A percentile compares a stretch with the other conserved stretches of the same genome.
Conservation (phyloP, 2,329 filamentous ascomycete species). For the Aureobasidium namibiae region DNA sequence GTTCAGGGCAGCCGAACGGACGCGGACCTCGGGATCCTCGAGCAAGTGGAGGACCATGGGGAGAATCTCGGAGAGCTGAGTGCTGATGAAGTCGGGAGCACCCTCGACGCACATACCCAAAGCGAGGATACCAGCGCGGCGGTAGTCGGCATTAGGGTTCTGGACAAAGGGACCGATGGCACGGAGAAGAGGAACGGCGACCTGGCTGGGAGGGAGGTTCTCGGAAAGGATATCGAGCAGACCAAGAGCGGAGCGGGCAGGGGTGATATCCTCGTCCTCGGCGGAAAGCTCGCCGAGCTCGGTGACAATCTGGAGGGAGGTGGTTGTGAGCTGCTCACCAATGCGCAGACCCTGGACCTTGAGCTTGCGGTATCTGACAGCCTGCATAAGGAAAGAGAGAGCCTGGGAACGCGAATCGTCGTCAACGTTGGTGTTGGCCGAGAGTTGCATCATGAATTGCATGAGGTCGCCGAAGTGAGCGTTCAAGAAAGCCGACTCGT, state of each 20-base stretch:
- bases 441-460: constrained; percentile 86
- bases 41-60: constrained; percentile 77
- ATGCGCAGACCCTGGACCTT: constrained; percentile 89
- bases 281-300: constrained; percentile 68
- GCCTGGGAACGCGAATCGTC: constrained; percentile 86
- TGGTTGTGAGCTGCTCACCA: constrained; percentile 77
- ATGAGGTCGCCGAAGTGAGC: constrained; percentile 84
- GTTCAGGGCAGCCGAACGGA: constrained; percentile 79
- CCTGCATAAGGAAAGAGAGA: constrained; percentile 87
- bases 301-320: constrained; percentile 79
- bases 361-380: constrained; percentile 83
- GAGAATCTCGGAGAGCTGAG: constrained; percentile 78
- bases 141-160: constrained; percentile 65
- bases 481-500: constrained; percentile 75
- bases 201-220: constrained; percentile 84
- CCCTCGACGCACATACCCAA: constrained; percentile 93
- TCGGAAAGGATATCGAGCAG: constrained; percentile 83
- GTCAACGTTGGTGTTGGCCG: constrained; percentile 65
- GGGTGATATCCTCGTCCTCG: constrained; percentile 78
- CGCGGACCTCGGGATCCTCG: constrained; percentile 72
- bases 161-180: constrained; percentile 75
- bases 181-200: constrained; percentile 84
- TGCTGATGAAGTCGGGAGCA: constrained; percentile 93
- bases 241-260: constrained; percentile 74
- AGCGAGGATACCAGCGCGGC: constrained; percentile 83